Percentiles rank a stretch among this genome's conserved stretches.
These are phyloP conservation scores for Dendrocalamus latiflorus DNA, from an alignment of 202 grass and related monocot species.

Conservation along the genomic window DNA sequence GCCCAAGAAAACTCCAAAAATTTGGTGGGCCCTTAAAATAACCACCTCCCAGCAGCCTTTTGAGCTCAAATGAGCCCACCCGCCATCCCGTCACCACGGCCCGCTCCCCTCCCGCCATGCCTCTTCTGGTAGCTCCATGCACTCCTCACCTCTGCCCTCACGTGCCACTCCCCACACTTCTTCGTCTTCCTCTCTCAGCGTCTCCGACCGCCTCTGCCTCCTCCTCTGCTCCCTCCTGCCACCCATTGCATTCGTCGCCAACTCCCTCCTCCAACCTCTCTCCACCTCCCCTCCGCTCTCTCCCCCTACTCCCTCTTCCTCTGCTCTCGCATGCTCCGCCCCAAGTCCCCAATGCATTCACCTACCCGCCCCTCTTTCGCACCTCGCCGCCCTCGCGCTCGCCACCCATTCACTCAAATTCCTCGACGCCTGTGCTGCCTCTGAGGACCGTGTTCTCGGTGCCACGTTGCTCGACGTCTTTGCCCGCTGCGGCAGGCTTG, in stretches of 20 bases:
- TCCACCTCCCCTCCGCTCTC: constrained; percentile 28
- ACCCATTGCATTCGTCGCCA: constrained; percentile 31
- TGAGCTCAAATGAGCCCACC: constrained; percentile 6
- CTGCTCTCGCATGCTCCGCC: background rate
- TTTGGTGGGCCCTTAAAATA: no score
- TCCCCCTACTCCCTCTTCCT: constrained; percentile 15
- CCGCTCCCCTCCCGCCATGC: background rate
- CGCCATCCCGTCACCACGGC: background rate
- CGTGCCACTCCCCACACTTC: constrained; percentile 29
- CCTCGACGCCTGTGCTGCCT: constrained; percentile 11
- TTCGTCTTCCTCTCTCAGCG: constrained; percentile 7
- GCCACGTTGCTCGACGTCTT: constrained; percentile 37
- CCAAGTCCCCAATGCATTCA: constrained; percentile 48
- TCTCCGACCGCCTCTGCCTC: constrained; percentile 6
- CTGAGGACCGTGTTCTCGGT: constrained; percentile 22
- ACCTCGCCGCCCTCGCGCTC: constrained; percentile 28
- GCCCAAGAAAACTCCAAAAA: no score
- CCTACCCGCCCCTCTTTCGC: constrained; percentile 10
- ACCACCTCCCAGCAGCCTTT: no score
- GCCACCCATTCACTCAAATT: constrained; percentile 48
- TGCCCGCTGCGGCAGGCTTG: constrained; percentile 14
- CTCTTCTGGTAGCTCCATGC: constrained; percentile 37
- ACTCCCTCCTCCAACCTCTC: constrained; percentile 21
- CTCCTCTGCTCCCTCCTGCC: constrained; percentile 7
- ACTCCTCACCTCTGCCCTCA: background rate